Percentiles rank a stretch among this genome's conserved stretches.
Evolutionary conservation across 192 early-diverging fungal species (phyloP).

Genomic region (Phycomyces blakesleeanus): DNA sequence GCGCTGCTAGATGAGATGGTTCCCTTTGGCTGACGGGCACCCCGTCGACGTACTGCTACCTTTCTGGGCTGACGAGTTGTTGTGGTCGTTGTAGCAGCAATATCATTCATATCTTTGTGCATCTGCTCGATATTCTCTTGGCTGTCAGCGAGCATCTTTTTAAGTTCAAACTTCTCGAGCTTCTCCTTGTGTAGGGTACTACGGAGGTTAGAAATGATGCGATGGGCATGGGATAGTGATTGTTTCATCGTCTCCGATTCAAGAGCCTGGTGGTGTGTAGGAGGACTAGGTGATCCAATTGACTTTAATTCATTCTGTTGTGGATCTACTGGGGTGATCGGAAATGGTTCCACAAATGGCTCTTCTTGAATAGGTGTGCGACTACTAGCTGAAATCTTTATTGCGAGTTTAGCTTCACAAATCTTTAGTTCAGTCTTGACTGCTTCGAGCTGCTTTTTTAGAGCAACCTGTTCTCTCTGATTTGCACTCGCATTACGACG

Average conservation of each 20-base stretch:
- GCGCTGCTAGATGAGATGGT: background rate
- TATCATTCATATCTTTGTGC: constrained; percentile 35
- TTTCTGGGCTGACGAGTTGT: background rate
- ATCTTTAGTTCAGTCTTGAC: constrained; percentile 51
- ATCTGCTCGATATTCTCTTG: constrained; percentile 54
- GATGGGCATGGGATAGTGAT: constrained; percentile 39
- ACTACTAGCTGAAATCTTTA: constrained; percentile 15
- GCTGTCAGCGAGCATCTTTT: constrained; percentile 48
- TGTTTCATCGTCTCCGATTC: constrained; percentile 35
- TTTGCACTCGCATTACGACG: constrained; percentile 48
- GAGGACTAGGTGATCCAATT: constrained; percentile 3
- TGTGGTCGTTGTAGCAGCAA: background rate
- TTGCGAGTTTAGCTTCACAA: constrained; percentile 22
- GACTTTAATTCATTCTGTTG: background rate
- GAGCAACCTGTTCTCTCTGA: constrained; percentile 57
- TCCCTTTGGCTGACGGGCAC: constrained; percentile 1
- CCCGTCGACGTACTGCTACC: background rate
- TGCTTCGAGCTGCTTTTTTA: constrained; percentile 53
- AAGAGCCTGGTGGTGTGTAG: constrained; percentile 12
- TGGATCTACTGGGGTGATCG: background rate
- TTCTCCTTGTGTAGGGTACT: constrained; percentile 49
- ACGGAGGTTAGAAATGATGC: constrained; percentile 51
- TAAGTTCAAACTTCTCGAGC: constrained; percentile 48
- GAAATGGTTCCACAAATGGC: background rate
- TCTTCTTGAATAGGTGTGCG: background rate